Base-by-base conservation (phyloP, 768 basidiomycete genomes). In the Brasilioporus rufonigricans region DNA sequence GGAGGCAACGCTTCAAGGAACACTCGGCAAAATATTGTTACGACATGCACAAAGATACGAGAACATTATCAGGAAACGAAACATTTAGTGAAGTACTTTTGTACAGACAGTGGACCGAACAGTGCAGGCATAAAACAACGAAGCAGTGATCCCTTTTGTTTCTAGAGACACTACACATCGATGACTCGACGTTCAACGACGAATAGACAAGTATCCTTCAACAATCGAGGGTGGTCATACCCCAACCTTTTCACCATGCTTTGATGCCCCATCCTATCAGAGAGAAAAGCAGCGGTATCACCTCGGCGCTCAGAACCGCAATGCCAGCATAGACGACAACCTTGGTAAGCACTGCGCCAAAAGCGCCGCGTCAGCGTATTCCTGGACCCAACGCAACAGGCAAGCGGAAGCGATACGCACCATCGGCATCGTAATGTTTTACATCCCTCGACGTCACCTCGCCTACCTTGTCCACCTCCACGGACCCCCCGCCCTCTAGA, bases 281-380 rank as follows among this genome's bases (percentile, higher is more conserved):
- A 60, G 87, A 83, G 61, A 91, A 93, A 61, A 83, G 67, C 13
- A 86, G 72, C 0, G 92, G 92, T 31, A 87, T 74, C 0, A 75
- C 69, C 59, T 87, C 84, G 14, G 74, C 70, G 2, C 86, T 81
- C 12, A 94, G 65, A 13, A 88, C 70, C 0, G 82, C 92, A 56
- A 98, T 96, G 0, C 95, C 94, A 48, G 81, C 79, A 67, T 98
- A 96, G 5, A 95, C 93, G 41, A 92, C 83, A 13, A 94, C 85
- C 74, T 94, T 95, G 26, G 93, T 94, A 57, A 94, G 71, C 9
- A 94, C 92, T 93, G 56, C 24, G 6, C 9, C n/a, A 8, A 46
- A 19, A 8, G 9, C 10, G 2, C n/a, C 29, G 24, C 29, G 31
- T 56, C 29, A 65, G 52, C 39, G 4, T 16, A 40, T 18, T n/a